phyloP scores from a whole-genome alignment of 148 eudicot species.

The Mesembryanthemum crystallinum region DNA sequence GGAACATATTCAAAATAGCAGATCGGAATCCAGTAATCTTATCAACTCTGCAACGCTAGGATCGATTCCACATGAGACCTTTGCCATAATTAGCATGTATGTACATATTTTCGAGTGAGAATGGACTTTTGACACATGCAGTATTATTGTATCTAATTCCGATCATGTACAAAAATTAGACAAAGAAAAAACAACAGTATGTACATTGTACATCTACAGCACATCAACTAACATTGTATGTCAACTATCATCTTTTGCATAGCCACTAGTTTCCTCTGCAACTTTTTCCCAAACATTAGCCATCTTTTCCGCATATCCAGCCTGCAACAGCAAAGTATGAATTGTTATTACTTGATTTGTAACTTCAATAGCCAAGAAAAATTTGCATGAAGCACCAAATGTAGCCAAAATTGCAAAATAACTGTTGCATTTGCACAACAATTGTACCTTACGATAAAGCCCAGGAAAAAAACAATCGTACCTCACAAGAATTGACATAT shows the following conservation, averaged over 20 bases:
- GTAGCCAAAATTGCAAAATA: not conserved
- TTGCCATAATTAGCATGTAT: constrained; percentile 14
- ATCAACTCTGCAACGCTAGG: constrained; percentile 1
- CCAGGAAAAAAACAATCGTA: too few species aligned
- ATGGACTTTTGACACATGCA: not conserved
- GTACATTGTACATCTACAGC: constrained; percentile 13
- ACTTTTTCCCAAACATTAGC: constrained; percentile 82
- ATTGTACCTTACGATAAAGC: too few species aligned
- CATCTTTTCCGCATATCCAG: constrained; percentile 96
- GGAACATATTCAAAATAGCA: not conserved
- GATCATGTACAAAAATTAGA: constrained; percentile 26
- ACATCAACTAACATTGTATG: not conserved
- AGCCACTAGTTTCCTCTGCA: constrained; percentile 81
- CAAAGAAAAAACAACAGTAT: constrained; percentile 11
- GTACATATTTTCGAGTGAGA: constrained; percentile 12
- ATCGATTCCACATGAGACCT: not conserved
- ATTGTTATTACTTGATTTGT: not conserved
- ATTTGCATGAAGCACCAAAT: not conserved
- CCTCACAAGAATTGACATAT: too few species aligned
- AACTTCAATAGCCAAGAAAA: too few species aligned
- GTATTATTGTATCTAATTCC: not conserved
- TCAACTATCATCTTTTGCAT: constrained; percentile 39
- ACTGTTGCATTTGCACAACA: too few species aligned
- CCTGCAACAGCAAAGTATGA: constrained; percentile 44
- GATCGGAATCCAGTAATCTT: not conserved